These are phyloP conservation scores for Chlamydomonas applanata DNA, from an alignment of 139 green algal species.

Conservation along the genomic window DNA sequence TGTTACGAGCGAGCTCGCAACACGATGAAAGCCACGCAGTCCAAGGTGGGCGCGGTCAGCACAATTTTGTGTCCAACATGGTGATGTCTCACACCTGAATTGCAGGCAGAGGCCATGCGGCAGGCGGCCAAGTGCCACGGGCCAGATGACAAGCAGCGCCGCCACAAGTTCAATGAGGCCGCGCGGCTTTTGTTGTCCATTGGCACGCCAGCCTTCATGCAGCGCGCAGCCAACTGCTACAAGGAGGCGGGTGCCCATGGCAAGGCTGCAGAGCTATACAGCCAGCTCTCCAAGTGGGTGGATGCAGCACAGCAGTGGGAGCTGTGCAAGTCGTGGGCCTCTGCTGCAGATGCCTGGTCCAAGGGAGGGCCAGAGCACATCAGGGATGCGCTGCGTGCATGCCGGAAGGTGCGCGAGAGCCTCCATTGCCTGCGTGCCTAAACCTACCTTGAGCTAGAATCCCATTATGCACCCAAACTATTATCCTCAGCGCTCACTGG, in stretches of 20 bases:
- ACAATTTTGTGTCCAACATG: not conserved
- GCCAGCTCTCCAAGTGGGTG: not conserved
- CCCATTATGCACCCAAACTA: too few relatives aligned
- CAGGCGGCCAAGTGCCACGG: too few relatives aligned
- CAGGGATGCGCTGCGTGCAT: not conserved
- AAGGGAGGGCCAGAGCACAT: not conserved
- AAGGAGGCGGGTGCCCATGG: not conserved
- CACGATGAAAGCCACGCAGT: not conserved
- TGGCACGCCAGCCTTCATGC: not conserved
- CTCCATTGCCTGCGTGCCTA: too few relatives aligned
- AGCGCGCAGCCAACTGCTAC: not conserved
- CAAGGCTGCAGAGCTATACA: not conserved
- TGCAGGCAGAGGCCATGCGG: not conserved
- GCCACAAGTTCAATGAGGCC: too few relatives aligned
- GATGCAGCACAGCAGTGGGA: not conserved
- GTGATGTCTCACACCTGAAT: not conserved
- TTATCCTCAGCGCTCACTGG: too few relatives aligned
- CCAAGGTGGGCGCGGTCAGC: too few relatives aligned
- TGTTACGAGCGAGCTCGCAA: conserved; percentile 8
- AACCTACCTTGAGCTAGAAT: too few relatives aligned
- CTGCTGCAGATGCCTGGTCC: not conserved
- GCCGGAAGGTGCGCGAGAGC: not conserved
- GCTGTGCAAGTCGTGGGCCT: not conserved
- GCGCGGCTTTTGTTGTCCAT: too few relatives aligned
- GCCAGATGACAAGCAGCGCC: too few relatives aligned